phyloP scores from a whole-genome alignment of 148 eudicot species.

The Bassia scoparia region DNA sequence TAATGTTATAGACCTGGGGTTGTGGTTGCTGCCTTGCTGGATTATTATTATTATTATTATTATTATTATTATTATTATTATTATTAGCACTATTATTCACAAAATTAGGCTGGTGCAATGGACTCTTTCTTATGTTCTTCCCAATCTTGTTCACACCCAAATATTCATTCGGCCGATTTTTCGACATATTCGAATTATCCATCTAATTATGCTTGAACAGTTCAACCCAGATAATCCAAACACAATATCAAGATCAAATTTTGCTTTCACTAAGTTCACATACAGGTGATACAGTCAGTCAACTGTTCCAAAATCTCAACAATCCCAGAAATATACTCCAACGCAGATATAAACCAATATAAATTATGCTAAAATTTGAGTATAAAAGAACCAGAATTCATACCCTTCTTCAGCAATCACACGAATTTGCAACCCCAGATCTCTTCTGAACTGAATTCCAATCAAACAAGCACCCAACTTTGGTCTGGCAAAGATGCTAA shows the following conservation, averaged over 20 bases:
- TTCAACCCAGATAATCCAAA: conserved; percentile 10
- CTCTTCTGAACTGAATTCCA: conserved; percentile 12
- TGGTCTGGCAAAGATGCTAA: neutral
- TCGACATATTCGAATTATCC: conserved; percentile 42
- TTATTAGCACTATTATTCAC: conserved; percentile 17
- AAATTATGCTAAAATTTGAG: conserved; percentile 10
- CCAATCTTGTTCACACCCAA: conserved; percentile 82
- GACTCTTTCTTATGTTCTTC: conserved; percentile 68
- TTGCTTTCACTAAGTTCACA: conserved; percentile 7
- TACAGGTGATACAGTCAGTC: too few relatives aligned
- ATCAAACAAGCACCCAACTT: neutral
- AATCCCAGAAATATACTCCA: conserved; percentile 11
- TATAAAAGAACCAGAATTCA: conserved; percentile 18
- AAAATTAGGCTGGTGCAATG: conserved; percentile 67
- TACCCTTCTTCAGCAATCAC: conserved; percentile 33
- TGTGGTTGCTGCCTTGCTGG: conserved; percentile 57
- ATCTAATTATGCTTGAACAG: conserved; percentile 21
- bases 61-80: conserved; percentile 17
- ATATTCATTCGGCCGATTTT: conserved; percentile 48
- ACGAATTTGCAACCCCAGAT: conserved; percentile 13
- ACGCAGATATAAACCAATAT: conserved; percentile 7
- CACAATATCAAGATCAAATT: neutral
- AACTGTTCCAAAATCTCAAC: conserved; percentile 13
- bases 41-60: conserved; percentile 11
- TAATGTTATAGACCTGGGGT: conserved; percentile 93